These are phyloP conservation scores for Cryphonectria parasitica DNA, from an alignment of 2,329 filamentous ascomycete species.

Conservation along the genomic window DNA sequence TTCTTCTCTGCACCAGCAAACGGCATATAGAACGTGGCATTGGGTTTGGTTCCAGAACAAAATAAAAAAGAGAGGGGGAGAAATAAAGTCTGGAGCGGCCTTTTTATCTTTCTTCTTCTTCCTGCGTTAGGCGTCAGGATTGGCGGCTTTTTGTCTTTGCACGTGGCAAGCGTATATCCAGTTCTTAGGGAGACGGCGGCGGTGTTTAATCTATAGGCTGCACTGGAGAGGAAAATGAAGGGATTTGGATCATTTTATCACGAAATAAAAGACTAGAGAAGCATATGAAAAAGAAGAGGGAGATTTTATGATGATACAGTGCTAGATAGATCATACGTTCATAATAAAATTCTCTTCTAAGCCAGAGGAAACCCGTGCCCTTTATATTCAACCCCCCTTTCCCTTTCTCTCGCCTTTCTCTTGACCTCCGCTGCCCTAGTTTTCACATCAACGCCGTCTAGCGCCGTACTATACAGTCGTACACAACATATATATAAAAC, in stretches of 20 bases:
- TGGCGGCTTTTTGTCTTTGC: neutral
- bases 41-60: neutral
- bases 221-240: neutral
- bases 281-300: neutral
- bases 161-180: neutral
- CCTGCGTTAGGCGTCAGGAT: slow-evolving; percentile 1
- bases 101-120: neutral
- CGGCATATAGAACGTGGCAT: slow-evolving; percentile 2
- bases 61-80: neutral
- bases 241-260: neutral
- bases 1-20: neutral
- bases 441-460: slow-evolving; percentile 1
- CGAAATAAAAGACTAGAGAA: neutral
- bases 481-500: slow-evolving; percentile 2
- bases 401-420: neutral
- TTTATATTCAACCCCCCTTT: too few relatives aligned
- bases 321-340: neutral
- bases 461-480: slow-evolving; percentile 6
- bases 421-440: neutral
- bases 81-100: neutral
- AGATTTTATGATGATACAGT: neutral
- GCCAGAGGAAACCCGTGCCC: neutral
- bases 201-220: neutral
- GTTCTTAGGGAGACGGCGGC: neutral
- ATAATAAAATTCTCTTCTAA: slow-evolving; percentile 12